Evolutionary conservation across 2,329 filamentous ascomycete species (phyloP).

Genomic region (Alternaria tenuissima): DNA sequence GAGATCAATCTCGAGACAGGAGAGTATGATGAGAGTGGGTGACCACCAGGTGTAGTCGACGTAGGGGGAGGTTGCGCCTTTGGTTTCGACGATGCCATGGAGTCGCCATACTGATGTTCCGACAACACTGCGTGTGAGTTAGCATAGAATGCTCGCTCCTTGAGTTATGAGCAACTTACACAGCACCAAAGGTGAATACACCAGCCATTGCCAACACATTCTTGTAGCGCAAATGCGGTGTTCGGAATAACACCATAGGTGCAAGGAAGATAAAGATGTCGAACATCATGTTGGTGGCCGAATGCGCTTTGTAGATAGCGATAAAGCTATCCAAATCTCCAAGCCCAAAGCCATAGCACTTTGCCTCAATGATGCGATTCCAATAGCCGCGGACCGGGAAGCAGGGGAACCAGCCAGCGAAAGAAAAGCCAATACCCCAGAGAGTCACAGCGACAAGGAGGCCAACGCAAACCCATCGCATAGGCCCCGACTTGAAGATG

Average conservation of each 20-base stretch:
- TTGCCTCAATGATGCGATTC: constrained; percentile 26
- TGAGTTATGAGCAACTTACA: constrained; percentile 31
- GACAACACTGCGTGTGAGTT: constrained; percentile 35
- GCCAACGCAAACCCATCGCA: constrained; percentile 38
- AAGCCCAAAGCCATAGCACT: constrained; percentile 44
- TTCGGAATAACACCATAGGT: constrained; percentile 42
- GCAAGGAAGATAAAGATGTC: constrained; percentile 44
- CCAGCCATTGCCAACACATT: constrained; percentile 42
- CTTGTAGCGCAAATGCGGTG: constrained; percentile 37
- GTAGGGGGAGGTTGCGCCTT: constrained; percentile 42
- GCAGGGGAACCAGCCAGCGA: constrained; percentile 45
- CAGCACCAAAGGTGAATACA: constrained; percentile 42
- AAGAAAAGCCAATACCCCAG: constrained; percentile 44
- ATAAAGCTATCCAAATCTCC: constrained; percentile 29
- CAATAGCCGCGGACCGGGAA: constrained; percentile 38
- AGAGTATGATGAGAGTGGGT: constrained; percentile 36
- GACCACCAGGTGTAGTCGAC: constrained; percentile 46
- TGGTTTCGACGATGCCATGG: constrained; percentile 34
- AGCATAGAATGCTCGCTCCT: constrained; percentile 1
- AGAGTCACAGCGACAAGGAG: constrained; percentile 33
- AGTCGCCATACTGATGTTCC: constrained; percentile 44
- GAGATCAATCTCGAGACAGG: constrained; percentile 45
- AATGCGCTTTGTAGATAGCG: constrained; percentile 37
- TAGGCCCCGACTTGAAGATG: constrained; percentile 44
- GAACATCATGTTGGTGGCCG: constrained; percentile 46